Base-by-base conservation (phyloP, 306 rosid species). In the Arachis hypogaea region DNA sequence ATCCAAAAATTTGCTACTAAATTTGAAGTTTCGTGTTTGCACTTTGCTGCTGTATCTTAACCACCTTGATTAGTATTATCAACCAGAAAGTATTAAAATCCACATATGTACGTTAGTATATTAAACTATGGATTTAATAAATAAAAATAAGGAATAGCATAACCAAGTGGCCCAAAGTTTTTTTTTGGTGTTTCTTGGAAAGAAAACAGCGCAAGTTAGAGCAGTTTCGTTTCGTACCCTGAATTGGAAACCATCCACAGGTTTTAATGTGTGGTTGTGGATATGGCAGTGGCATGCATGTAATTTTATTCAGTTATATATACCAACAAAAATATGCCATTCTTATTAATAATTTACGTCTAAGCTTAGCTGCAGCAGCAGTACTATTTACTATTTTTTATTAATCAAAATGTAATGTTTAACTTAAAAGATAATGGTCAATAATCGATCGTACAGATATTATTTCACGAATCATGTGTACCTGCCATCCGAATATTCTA, bases 181-280 rank as follows among this genome's bases (percentile, higher is more conserved):
- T 5, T 60, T 68, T 77, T 78, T 73, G 55, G 52, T 78, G 77
- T 58, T 74, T 69, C 80, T 78, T 63, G 68, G 28, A 22, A 22
- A 22, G 28, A 22, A 22, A 22, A 22, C 28, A 22, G 28, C 28
- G 28, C 28, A 22, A 22, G 78, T 56, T 41, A 74, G 33, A 44
- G 59, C 56, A 33, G 18, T 52, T 3, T n/a, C 58, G 18, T 52
- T 3, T n/a, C 58, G 14, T 16, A 40, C 60, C 60, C 9, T 44
- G 30, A 36, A 33, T 29, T 56, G 14, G 38, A 33, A 33, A 33
- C 38, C 38, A 29, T 59, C 63, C 52, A 63, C 54, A 5, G 52
- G 50, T 33, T 51, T 44, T 72, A 4, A 55, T 16, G 14, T 49
- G 38, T 33, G 38, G 38, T 4, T 33, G 38, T 33, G 38, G 4